These are phyloP conservation scores for Colletotrichum coccodes DNA, from an alignment of 2,329 filamentous ascomycete species.

Conservation along the genomic window DNA sequence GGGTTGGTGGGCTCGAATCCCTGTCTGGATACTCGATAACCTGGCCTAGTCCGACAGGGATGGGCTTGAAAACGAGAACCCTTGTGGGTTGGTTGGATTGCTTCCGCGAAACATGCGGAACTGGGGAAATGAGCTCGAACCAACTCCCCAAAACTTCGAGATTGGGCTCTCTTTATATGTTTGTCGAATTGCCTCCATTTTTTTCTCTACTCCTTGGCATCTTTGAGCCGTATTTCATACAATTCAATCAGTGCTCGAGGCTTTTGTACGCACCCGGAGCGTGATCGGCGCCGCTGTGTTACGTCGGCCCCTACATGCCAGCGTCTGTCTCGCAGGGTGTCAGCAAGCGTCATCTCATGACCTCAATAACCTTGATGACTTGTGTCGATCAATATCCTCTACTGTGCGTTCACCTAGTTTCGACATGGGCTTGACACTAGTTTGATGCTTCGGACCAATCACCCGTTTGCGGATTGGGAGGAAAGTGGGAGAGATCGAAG, in stretches of 20 bases:
- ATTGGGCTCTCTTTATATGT: not conserved
- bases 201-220: not conserved
- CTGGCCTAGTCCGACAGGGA: constrained; percentile 16
- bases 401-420: not conserved
- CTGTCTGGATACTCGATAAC: not conserved
- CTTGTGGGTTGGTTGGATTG: constrained; percentile 12
- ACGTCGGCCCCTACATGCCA: not conserved
- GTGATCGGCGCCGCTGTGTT: not conserved
- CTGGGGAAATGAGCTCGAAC: constrained; percentile 23
- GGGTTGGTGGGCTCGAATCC: not conserved
- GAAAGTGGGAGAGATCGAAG: not conserved
- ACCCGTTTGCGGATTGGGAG: not conserved
- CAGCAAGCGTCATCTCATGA: not conserved
- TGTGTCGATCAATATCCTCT: not conserved
- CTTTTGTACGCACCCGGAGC: not conserved
- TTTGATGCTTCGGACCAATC: not conserved
- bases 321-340: not conserved
- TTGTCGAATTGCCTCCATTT: not conserved
- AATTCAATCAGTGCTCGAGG: not conserved
- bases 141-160: not conserved
- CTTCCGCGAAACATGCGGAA: constrained; percentile 14
- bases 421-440: not conserved
- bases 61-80: constrained; percentile 15
- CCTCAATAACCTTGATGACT: constrained; percentile 12
- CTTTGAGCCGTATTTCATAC: not conserved